A percentile compares a stretch with the other conserved stretches of the same genome.
These are phyloP conservation scores for Kodamaea hsintzibuensis DNA, from an alignment of 805 yeast genomes.

Conservation along the genomic window DNA sequence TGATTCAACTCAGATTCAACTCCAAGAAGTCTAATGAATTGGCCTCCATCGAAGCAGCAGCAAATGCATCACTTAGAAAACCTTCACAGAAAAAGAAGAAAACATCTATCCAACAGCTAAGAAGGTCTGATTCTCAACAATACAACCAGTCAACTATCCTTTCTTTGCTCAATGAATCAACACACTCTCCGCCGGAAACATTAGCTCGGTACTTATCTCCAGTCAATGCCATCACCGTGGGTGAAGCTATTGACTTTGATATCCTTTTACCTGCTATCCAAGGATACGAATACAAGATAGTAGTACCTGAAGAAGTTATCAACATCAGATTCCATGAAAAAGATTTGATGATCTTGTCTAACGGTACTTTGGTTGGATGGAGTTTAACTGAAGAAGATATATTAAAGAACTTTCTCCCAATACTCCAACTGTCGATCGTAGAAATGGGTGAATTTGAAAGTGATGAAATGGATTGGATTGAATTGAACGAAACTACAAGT, in stretches of 20 bases:
- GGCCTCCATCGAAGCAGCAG: background rate
- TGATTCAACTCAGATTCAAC: background rate
- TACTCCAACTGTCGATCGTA: slow-evolving; percentile 46
- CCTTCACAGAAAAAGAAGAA: slow-evolving; percentile 17
- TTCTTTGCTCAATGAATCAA: slow-evolving; percentile 23
- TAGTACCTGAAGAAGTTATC: slow-evolving; percentile 66
- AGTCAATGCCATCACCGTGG: slow-evolving; percentile 70
- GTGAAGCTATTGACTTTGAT: slow-evolving; percentile 67
- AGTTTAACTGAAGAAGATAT: slow-evolving; percentile 62
- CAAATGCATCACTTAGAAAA: slow-evolving; percentile 4
- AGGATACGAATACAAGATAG: slow-evolving; percentile 24
- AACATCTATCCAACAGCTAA: slow-evolving; percentile 29
- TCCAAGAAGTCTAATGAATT: slow-evolving; percentile 5
- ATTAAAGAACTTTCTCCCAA: slow-evolving; percentile 49
- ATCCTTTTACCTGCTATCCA: slow-evolving; percentile 37
- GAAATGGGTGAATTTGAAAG: slow-evolving; percentile 56
- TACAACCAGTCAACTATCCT: slow-evolving; percentile 7
- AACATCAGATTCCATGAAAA: slow-evolving; percentile 43
- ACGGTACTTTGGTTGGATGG: slow-evolving; percentile 87
- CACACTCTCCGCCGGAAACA: slow-evolving; percentile 19
- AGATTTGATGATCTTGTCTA: slow-evolving; percentile 68
- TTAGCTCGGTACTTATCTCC: slow-evolving; percentile 34
- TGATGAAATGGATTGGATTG: slow-evolving; percentile 85
- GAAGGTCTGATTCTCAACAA: slow-evolving; percentile 23
- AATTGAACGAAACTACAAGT: slow-evolving; percentile 29